Evolutionary conservation across 2,329 filamentous ascomycete species (phyloP).

Genomic region (Beauveria bassiana): DNA sequence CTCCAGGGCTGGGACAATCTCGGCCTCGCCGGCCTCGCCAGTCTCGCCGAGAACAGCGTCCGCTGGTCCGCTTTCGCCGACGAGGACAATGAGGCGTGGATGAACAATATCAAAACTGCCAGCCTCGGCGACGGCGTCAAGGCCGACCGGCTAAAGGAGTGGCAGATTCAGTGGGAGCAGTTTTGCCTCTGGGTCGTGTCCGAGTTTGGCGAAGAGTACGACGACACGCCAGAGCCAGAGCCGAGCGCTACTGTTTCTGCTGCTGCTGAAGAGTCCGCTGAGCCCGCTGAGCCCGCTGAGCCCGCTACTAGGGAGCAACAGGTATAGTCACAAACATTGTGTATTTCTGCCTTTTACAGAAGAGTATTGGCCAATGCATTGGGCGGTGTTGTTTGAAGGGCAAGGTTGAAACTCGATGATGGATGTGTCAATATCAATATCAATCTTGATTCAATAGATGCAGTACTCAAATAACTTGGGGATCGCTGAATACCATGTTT

Average conservation of each 20-base stretch:
- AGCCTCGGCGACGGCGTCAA: slow-evolving; percentile 64
- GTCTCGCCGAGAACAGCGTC: slow-evolving; percentile 86
- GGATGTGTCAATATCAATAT: no score
- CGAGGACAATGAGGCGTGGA: slow-evolving; percentile 62
- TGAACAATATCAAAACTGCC: slow-evolving; percentile 63
- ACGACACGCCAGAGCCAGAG: slow-evolving; percentile 20
- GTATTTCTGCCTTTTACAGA: no score
- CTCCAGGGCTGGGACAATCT: slow-evolving; percentile 89
- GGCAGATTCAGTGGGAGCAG: slow-evolving; percentile 75
- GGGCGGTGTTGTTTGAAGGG: background rate
- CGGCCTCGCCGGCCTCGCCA: slow-evolving; percentile 76
- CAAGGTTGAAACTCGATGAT: background rate
- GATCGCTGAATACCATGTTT: no score
- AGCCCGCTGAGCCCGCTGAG: background rate
- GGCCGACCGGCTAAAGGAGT: slow-evolving; percentile 66
- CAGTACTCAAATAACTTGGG: no score
- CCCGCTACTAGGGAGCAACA: background rate
- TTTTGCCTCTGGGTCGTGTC: slow-evolving; percentile 87
- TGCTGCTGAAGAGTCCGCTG: background rate
- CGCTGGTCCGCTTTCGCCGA: slow-evolving; percentile 87
- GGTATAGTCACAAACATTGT: background rate
- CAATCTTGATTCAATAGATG: no score
- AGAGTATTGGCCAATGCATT: background rate
- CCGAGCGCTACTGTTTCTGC: slow-evolving; percentile 6
- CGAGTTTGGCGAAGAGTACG: slow-evolving; percentile 64